Evolutionary conservation across 2,329 filamentous ascomycete species (phyloP), one percentile per base, ranked within the genome.

Genomic region (Chaetomium strumarium): DNA sequence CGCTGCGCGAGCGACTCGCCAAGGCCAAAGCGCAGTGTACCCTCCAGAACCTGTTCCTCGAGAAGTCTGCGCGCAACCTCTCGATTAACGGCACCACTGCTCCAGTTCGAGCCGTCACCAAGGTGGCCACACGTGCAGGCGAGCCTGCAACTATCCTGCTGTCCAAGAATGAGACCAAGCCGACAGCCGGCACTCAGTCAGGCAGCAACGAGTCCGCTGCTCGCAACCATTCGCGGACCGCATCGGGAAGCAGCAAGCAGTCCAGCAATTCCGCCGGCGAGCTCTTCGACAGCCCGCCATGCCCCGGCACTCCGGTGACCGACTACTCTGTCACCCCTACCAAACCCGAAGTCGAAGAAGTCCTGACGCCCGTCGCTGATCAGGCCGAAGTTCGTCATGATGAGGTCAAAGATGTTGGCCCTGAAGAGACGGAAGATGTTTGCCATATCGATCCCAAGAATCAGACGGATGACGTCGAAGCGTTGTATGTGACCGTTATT

Each of bases 181-280:
- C 44, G 33, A 10, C 44, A 16, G 33, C 19, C 5, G 33, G 31
- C n/a, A 17, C 37, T 6, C 13, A 16, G 2, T 11, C 12, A n/a
- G 13, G n/a, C 5, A 3, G 11, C 4, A 24, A 39, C 14, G 34
- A 37, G 14, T 3, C 34, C 8, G 51, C 3, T 2, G 7, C 8
- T 4, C 20, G 17, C 24, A 16, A 13, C 9, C 49, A 51, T 14
- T 51, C 49, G 3, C 49, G 53, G 2, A 48, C 20, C 36, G n/a
- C 19, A 2, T 55, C 53, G 5, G 24, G n/a, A 6, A 55, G 44
- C 45, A 55, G 53, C 36, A 7, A 11, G 2, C 14, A 10, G 2
- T 54, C 52, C 17, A 36, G 37, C 30, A 0, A 9, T 4, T 39
- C 44, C 11, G 13, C 31, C 0, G 45, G 36, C 2, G 31, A 19